Evolutionary conservation across 176 grass and related monocot genomes (phyloP), one percentile per base, ranked within the genome.

Genomic region (Ampelocalamus luodianensis): DNA sequence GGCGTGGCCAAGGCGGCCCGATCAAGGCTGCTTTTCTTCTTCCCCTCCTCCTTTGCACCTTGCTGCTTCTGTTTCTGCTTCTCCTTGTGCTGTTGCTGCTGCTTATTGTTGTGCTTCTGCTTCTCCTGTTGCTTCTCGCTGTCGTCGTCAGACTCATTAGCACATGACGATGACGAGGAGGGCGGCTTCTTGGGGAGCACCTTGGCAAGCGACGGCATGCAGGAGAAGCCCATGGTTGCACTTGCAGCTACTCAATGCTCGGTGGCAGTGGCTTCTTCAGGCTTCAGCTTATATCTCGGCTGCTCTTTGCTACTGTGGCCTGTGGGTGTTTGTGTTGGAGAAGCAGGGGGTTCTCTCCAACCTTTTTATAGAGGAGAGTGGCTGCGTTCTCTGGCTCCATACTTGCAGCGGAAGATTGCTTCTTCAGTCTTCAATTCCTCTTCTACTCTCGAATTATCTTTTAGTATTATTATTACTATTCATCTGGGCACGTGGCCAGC

Each of bases 171-270:
- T 0, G 65, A 58, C 0, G 73, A 16, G 0, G 85, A 79, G 0
- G 71, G 46, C 2, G 50, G 3, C 50, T 65, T 85, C 51, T 77
- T 85, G 12, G 83, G 88, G 44, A 85, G 66, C 32, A 89, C 83
- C 70, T 85, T 76, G 64, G 72, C 36, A 11, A 77, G 64, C 0
- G 83, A 90, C 17, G 83, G 53, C 40, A 85, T 58, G 64, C 77
- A 85, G 1, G 48, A 89, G 6, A 75, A 79, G 8, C 82, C 69
- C 82, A 89, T 89, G 20, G 9, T 38, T 29, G 43, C 2, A 27
- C 5, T 38, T 29, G 43, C 2, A 27, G 72, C 5, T 56, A 59
- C 5, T 4, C 38, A 32, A 6, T 17, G 24, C 26, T 62, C 37
- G 20, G 37, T n/a, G n/a, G 45, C 45, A 14, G 12, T 8, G 32